Percentiles rank a stretch among this genome's conserved stretches.
Evolutionary conservation across 371 early-diverging fungal genomes (phyloP).

Genomic region (Mortierella sp.): DNA sequence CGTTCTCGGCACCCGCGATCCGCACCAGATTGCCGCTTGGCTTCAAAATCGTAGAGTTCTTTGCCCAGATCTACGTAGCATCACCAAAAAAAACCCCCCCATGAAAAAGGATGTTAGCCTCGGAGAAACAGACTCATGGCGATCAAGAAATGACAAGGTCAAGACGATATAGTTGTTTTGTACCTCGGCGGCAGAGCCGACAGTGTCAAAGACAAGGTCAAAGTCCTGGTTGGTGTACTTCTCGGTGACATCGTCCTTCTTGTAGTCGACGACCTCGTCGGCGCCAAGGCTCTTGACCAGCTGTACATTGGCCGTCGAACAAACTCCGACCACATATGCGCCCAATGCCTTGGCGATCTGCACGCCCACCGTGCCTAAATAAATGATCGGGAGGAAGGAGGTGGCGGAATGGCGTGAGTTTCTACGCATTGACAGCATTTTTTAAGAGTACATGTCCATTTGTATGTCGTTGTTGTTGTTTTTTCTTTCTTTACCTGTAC

Average conservation of each 20-base stretch:
- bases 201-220: conserved; percentile 58
- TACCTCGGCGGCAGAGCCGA: conserved; percentile 45
- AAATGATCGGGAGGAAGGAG: not conserved
- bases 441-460: not conserved
- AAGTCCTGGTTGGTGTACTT: conserved; percentile 37
- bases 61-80: conserved; percentile 40
- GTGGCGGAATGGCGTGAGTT: not conserved
- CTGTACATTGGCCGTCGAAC: conserved; percentile 65
- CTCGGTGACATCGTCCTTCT: conserved; percentile 45
- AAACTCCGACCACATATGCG: conserved; percentile 75
- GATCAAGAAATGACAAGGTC: too few species aligned
- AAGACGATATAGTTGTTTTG: not conserved
- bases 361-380: conserved; percentile 68
- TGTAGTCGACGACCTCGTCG: conserved; percentile 73
- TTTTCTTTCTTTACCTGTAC: conserved; percentile 47
- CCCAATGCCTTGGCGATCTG: conserved; percentile 71
- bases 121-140: not conserved
- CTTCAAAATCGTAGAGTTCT: conserved; percentile 33
- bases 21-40: conserved; percentile 29
- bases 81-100: not conserved
- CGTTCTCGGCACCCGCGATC: conserved; percentile 18
- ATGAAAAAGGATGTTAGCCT: not conserved
- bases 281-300: conserved; percentile 70
- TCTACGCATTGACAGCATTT: not conserved
- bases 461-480: not conserved